Evolutionary conservation across 1,284 basidiomycete species (phyloP).

Genomic region (Bjerkandera adusta): DNA sequence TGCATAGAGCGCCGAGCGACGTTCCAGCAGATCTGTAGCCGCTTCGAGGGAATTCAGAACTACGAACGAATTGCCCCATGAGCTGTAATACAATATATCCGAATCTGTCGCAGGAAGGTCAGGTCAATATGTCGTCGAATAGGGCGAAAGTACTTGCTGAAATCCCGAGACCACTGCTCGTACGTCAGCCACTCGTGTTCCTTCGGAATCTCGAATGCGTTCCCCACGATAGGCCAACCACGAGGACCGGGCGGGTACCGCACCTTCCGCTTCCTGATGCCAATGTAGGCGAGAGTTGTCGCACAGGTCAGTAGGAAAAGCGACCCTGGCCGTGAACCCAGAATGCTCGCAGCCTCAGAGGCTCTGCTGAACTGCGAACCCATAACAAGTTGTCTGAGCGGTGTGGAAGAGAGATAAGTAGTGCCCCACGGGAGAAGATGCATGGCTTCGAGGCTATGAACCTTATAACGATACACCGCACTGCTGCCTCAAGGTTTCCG

Average conservation of each 20-base stretch:
- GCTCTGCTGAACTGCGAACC: too few relatives aligned
- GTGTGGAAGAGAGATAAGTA: too few relatives aligned
- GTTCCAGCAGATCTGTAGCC: conserved; percentile 1
- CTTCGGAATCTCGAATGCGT: conserved; percentile 4
- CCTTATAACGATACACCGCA: too few relatives aligned
- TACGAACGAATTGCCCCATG: conserved; percentile 4
- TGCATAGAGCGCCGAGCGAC: not conserved
- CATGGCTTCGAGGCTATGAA: too few relatives aligned
- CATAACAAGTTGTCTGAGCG: too few relatives aligned
- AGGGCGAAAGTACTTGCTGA: not conserved
- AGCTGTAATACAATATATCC: not conserved
- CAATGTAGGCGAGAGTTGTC: too few relatives aligned
- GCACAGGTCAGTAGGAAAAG: too few relatives aligned
- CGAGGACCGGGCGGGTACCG: conserved; percentile 5
- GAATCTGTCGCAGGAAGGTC: not conserved
- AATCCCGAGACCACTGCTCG: conserved; percentile 6
- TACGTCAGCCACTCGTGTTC: conserved; percentile 10
- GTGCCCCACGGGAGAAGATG: too few relatives aligned
- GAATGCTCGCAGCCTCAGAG: too few relatives aligned
- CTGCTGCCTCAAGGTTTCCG: too few relatives aligned
- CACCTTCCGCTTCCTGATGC: not conserved
- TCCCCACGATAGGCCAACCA: conserved; percentile 8
- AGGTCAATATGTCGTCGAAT: not conserved
- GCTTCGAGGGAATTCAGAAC: conserved; percentile 4
- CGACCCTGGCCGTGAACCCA: too few relatives aligned